Evolutionary conservation across 2,329 filamentous ascomycete species (phyloP).

Genomic region (Zymoseptoria pseudotritici): DNA sequence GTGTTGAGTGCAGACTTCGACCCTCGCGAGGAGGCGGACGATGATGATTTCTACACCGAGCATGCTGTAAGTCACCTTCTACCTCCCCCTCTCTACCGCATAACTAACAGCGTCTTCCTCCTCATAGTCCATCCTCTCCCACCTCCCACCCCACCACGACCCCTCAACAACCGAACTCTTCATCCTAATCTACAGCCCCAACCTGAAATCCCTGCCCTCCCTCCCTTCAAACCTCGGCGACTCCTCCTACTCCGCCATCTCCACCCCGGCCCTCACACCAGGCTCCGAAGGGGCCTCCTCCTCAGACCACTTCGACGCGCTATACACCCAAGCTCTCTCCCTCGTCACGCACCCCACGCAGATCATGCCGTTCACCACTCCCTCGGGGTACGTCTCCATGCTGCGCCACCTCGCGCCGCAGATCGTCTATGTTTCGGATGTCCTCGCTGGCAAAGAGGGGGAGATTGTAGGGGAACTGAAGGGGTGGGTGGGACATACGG

Average conservation of each 20-base stretch:
- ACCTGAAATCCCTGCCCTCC: conserved; percentile 50
- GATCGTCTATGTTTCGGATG: conserved; percentile 75
- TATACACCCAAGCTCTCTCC: conserved; percentile 70
- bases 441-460: conserved; percentile 60
- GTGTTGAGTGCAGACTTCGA: conserved; percentile 74
- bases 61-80: conserved; percentile 61
- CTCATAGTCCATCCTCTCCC: conserved; percentile 64
- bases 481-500: conserved; percentile 55
- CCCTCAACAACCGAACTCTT: conserved; percentile 69
- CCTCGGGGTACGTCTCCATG: conserved; percentile 77
- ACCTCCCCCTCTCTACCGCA: background rate
- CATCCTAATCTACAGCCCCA: conserved; percentile 81
- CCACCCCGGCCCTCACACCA: conserved; percentile 54
- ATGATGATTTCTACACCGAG: conserved; percentile 54
- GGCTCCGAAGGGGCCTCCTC: conserved; percentile 42
- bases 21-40: conserved; percentile 43
- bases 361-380: conserved; percentile 80
- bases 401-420: conserved; percentile 79
- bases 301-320: conserved; percentile 59
- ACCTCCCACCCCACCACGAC: conserved; percentile 73
- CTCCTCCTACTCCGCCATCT: conserved; percentile 85
- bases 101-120: conserved; percentile 16
- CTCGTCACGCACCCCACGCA: conserved; percentile 79
- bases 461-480: conserved; percentile 61
- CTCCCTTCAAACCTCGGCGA: conserved; percentile 54